Evolutionary conservation across 106 monocot species (phyloP).

Genomic region (Iris macrosiphon): DNA sequence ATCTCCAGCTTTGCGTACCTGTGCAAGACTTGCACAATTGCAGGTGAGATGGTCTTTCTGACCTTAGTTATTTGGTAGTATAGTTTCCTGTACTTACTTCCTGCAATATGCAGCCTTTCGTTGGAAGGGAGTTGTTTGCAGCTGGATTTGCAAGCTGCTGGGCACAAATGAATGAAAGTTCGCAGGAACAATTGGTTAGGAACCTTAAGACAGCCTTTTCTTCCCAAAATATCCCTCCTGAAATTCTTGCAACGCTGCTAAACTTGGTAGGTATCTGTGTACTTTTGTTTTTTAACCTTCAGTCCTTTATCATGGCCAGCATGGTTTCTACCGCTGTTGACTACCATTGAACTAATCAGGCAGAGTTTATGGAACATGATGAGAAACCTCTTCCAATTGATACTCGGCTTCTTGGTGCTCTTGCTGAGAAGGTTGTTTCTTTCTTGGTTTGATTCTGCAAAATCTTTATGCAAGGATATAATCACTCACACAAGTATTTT

Average conservation of each 20-base stretch:
- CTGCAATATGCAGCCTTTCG: slow-evolving; percentile 71
- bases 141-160: slow-evolving; percentile 99
- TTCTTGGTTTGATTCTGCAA: too few relatives aligned
- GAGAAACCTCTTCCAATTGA: slow-evolving; percentile 99
- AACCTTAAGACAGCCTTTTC: slow-evolving; percentile 97
- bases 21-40: slow-evolving; percentile 94
- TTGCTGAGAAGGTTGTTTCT: slow-evolving; percentile 85
- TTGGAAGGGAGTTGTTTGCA: slow-evolving; percentile 95
- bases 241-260: slow-evolving; percentile 91
- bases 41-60: slow-evolving; percentile 46
- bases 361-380: slow-evolving; percentile 99
- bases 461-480: too few relatives aligned
- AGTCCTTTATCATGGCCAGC: neutral
- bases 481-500: neutral
- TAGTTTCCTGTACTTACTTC: slow-evolving; percentile 8
- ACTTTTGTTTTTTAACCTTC: neutral
- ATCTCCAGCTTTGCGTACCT: slow-evolving; percentile 91
- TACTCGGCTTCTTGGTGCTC: slow-evolving; percentile 93
- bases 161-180: slow-evolving; percentile 89
- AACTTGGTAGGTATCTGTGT: slow-evolving; percentile 52
- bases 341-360: slow-evolving; percentile 40
- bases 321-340: neutral
- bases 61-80: neutral
- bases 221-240: slow-evolving; percentile 96
- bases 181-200: slow-evolving; percentile 85